Conservation (phyloP, 1,284 basidiomycete genomes). For the Phylloporus gajari region DNA sequence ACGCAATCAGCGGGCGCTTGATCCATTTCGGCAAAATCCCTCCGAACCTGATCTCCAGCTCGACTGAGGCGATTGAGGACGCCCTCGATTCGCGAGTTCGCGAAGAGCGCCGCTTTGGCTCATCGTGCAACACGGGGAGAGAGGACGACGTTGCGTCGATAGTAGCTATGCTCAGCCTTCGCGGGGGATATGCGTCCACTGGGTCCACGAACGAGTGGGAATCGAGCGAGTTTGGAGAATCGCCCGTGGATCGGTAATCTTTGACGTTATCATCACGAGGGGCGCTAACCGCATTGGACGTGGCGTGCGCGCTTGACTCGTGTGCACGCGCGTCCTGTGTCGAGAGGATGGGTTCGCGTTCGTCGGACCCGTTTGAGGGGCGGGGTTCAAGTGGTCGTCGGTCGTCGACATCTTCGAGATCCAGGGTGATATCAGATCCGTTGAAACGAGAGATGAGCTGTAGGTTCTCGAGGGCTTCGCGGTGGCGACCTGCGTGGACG, state of each 20-base stretch:
- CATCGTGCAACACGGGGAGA: slow-evolving; percentile 15
- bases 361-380: slow-evolving; percentile 29
- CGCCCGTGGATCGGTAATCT: slow-evolving; percentile 54
- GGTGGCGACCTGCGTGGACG: slow-evolving; percentile 82
- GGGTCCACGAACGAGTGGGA: slow-evolving; percentile 50
- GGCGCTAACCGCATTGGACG: slow-evolving; percentile 21
- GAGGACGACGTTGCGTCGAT: slow-evolving; percentile 22
- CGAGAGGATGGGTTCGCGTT: slow-evolving; percentile 43
- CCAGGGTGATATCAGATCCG: slow-evolving; percentile 73
- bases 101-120: slow-evolving; percentile 25
- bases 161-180: slow-evolving; percentile 21
- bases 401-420: slow-evolving; percentile 79
- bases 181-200: slow-evolving; percentile 40
- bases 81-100: neutral
- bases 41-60: slow-evolving; percentile 51
- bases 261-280: slow-evolving; percentile 36
- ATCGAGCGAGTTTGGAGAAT: slow-evolving; percentile 51
- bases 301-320: slow-evolving; percentile 16
- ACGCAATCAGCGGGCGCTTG: slow-evolving; percentile 66
- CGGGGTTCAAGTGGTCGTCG: slow-evolving; percentile 35
- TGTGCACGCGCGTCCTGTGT: slow-evolving; percentile 27
- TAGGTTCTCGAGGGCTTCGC: slow-evolving; percentile 85
- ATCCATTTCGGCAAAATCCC: slow-evolving; percentile 58
- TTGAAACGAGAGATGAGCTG: slow-evolving; percentile 88
- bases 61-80: slow-evolving; percentile 43